Conservation (phyloP, 1,139 yeast genomes). For the Kodamaea alishanica region DNA sequence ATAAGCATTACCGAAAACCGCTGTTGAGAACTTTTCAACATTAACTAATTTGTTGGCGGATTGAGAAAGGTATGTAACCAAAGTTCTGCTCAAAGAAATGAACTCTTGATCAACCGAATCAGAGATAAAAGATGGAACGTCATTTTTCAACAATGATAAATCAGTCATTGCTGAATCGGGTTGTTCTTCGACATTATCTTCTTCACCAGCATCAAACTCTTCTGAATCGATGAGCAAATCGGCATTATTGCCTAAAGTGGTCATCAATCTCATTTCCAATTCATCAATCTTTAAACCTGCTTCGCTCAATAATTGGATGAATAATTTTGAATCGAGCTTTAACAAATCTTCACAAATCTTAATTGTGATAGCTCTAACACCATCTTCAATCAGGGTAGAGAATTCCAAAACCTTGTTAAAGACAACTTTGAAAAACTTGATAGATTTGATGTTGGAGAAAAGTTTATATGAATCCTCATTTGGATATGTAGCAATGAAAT, state of each 20-base stretch:
- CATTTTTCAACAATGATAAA: too few relatives aligned
- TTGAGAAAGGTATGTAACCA: conserved; percentile 27
- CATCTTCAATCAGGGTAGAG: conserved; percentile 14
- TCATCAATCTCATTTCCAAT: conserved; percentile 67
- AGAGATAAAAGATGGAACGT: conserved; percentile 32
- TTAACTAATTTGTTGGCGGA: conserved; percentile 12
- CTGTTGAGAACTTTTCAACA: conserved; percentile 19
- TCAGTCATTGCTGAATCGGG: conserved; percentile 4
- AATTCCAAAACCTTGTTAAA: conserved; percentile 22
- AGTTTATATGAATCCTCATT: conserved; percentile 18
- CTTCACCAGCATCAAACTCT: conserved; percentile 19
- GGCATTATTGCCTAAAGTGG: conserved; percentile 40
- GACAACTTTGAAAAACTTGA: conserved; percentile 22
- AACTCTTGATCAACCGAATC: conserved; percentile 41
- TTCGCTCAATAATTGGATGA: conserved; percentile 16
- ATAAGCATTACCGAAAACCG: conserved; percentile 19
- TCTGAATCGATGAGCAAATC: conserved; percentile 17
- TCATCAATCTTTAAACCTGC: conserved; percentile 35
- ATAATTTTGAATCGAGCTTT: conserved; percentile 34
- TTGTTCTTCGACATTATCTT: conserved; percentile 17
- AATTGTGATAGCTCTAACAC: conserved; percentile 30
- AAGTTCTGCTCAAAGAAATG: conserved; percentile 32
- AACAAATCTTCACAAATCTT: conserved; percentile 46
- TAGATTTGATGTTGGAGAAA: conserved; percentile 22
- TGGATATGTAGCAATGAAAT: conserved; percentile 22